These are phyloP conservation scores for Stemphylium lycopersici DNA, from an alignment of 2,329 filamentous ascomycete species.

Conservation along the genomic window DNA sequence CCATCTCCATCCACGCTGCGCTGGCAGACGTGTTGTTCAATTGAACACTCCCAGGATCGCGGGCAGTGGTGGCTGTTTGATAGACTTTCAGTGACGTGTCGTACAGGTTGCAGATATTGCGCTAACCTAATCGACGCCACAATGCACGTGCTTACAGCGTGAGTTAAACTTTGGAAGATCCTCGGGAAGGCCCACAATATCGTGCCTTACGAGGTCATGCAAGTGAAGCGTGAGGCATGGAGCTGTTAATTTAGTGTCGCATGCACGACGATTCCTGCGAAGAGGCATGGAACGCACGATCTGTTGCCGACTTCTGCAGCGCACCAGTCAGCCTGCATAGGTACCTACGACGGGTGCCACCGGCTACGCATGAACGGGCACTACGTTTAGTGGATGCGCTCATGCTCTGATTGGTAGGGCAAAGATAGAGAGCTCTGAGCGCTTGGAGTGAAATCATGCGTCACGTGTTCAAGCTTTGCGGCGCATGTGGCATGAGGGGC, in stretches of 20 bases:
- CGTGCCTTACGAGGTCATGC: slow-evolving; percentile 6
- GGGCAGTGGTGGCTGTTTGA: slow-evolving; percentile 24
- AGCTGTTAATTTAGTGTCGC: slow-evolving; percentile 4
- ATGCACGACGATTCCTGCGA: slow-evolving; percentile 8
- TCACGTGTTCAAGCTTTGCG: slow-evolving; percentile 3
- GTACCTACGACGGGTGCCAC: slow-evolving; percentile 4
- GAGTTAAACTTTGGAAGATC: slow-evolving; percentile 11
- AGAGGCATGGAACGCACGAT: neutral
- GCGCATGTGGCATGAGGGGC: neutral
- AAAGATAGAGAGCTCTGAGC: neutral
- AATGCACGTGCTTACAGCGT: slow-evolving; percentile 14
- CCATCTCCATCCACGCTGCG: slow-evolving; percentile 29
- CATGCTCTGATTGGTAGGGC: neutral
- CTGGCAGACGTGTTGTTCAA: slow-evolving; percentile 38
- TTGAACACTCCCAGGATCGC: slow-evolving; percentile 21
- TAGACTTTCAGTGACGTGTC: slow-evolving; percentile 32
- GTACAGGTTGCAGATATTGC: slow-evolving; percentile 22
- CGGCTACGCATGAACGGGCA: slow-evolving; percentile 8
- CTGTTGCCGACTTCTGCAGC: slow-evolving; percentile 10
- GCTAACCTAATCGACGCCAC: slow-evolving; percentile 21
- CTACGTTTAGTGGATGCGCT: slow-evolving; percentile 6
- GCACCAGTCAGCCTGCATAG: slow-evolving; percentile 4
- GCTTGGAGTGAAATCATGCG: slow-evolving; percentile 5
- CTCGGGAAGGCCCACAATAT: slow-evolving; percentile 10
- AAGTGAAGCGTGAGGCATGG: slow-evolving; percentile 5